A percentile compares a stretch with the other conserved stretches of the same genome.
These are phyloP conservation scores for Aegilops sharonensis DNA, from an alignment of 176 grass and related monocot species.

Conservation along the genomic window DNA sequence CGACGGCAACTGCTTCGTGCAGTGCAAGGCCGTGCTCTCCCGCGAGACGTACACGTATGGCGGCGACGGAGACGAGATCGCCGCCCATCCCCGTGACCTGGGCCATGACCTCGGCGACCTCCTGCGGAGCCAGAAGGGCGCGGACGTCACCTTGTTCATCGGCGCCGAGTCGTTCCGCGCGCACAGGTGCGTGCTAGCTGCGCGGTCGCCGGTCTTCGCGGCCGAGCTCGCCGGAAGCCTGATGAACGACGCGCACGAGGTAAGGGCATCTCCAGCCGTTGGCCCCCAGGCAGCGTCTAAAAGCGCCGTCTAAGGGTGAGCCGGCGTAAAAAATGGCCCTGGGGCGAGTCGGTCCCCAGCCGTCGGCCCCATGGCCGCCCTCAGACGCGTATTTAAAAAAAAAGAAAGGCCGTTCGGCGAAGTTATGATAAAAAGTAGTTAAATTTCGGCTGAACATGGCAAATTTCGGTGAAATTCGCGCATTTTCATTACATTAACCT, in stretches of 20 bases:
- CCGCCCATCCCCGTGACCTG: not conserved
- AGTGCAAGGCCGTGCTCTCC: not conserved
- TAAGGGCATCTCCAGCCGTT: too few species aligned
- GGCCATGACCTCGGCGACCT: slow-evolving; percentile 1
- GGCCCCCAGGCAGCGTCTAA: too few species aligned
- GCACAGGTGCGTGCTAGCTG: not conserved
- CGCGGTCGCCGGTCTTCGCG: not conserved
- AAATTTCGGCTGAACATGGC: too few species aligned
- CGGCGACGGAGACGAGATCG: not conserved
- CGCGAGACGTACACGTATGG: not conserved
- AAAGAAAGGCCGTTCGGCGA: too few species aligned
- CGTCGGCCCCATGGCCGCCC: too few species aligned
- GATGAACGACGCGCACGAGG: not conserved
- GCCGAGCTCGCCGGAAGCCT: slow-evolving; percentile 16
- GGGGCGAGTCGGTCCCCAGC: too few species aligned
- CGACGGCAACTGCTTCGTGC: not conserved
- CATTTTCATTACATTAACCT: too few species aligned
- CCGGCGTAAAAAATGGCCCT: too few species aligned
- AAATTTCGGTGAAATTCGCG: too few species aligned
- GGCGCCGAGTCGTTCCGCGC: not conserved
- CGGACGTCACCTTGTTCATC: slow-evolving; percentile 23
- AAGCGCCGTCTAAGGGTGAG: too few species aligned
- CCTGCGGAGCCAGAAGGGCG: not conserved
- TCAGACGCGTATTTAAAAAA: too few species aligned
- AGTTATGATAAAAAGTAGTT: too few species aligned